Base-by-base conservation (phyloP, 2,329 filamentous ascomycete genomes). In the Sporothrix curviconia region DNA sequence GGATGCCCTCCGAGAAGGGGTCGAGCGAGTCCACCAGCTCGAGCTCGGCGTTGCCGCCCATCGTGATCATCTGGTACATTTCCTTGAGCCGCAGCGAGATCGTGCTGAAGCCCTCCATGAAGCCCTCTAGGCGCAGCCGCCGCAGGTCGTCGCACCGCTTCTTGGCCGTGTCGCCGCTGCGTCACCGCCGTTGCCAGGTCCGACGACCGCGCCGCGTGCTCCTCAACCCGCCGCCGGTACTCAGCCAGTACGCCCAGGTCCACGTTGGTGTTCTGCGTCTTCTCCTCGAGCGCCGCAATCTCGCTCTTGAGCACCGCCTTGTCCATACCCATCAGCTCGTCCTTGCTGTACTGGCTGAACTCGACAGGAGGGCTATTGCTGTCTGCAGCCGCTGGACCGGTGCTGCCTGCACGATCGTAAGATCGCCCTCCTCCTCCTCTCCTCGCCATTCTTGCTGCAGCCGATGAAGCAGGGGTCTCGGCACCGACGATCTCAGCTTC, bases 41-140 rank as follows among this genome's bases (percentile, higher is more conserved):
- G 12, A 99, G 82, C 74, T 99, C 94, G 0, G 94, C 94, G 66
- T 99, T 99, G 57, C 94, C 94, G 61, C 94, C 94, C 91, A 99
- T 97, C 22, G 94, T 99, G 70, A 99, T 99, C 92, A 99, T 96
- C 71, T 99, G 94, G 75, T 99, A 99, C 94, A 99, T 99, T 69
- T 99, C 94, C 77, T 99, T 99, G 46, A 99, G 79, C 1, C 92
- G 88, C 24, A 96, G 79, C 1, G 92, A 97, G 71, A 99, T 99
- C 61, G 84, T 87, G 67, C 87, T 87, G 76, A 99, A 97, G 39
- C 95, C 94, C 69, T 95, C 90, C 92, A 97, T 97, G 80, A 99
- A 99, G 36, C 94, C 92, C 66, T 96, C 92, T 7, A 97, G 79
- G 30, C 94, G 89, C 51, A 96, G 78, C 14, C 90, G 88, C 12